Evolutionary conservation across 73 alveolate species (phyloP), one percentile per base, ranked within the genome.

Genomic region (Stentor coeruleus): DNA sequence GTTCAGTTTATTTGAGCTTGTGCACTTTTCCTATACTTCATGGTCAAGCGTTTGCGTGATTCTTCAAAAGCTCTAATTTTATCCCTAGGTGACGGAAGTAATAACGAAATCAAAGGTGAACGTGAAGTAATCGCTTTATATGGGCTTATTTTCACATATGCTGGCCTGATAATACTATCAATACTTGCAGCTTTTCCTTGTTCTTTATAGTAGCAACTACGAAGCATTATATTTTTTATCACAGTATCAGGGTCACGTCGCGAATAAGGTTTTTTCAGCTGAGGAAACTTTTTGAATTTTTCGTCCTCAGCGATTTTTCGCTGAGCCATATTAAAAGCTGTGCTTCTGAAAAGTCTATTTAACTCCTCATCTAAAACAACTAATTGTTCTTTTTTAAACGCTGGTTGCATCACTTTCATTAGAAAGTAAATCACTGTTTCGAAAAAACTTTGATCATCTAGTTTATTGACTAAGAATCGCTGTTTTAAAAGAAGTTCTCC

Each of bases 361-460:
- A 90, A 58, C 38, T 90, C 96, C 30, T 83, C 93, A 39, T 90
- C 96, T 30, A 90, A 85, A 74, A 86, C 86, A 6, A 81, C 85
- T 11, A 81, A 81, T 35, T 90, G 93, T 35, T 83, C 57, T 57
- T 86, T 90, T 74, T 90, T 91, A 80, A 90, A 90, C 0, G 93
- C 96, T 20, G 84, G 60, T 77, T 90, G 86, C 66, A 90, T 72
- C 4, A 87, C 93, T 59, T 83, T 86, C 15, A 88, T 91, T 3
- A 91, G 55, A 84, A 90, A 90, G 39, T 83, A 76, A 73, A 90
- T 90, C 87, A 90, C 75, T 14, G 96, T 90, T 73, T 90, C 96
- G 76, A 86, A 90, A 85, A 90, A 90, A 39, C 76, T 82, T 66
- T 82, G 79, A 74, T 90, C 96, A 15, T 87, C 82, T 58, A 79